Evolutionary conservation across 1,284 basidiomycete genomes (phyloP).

Genomic region (Trichosporon faecale): DNA sequence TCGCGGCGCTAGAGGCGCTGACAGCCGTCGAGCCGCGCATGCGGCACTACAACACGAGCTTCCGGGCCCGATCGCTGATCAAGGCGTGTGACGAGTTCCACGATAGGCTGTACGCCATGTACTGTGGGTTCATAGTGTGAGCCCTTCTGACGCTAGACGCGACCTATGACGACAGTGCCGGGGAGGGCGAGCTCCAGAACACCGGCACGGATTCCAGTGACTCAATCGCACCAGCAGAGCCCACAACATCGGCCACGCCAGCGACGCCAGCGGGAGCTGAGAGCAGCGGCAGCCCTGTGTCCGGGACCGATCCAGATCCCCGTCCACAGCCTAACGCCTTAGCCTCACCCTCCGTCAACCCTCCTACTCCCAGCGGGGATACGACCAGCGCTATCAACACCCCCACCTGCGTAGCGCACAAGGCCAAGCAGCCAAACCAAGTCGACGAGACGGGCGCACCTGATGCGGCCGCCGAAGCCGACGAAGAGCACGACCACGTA

Average conservation of each 20-base stretch:
- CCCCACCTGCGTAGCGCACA: not conserved
- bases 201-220: not conserved
- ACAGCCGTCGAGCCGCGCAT: not conserved
- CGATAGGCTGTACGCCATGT: not conserved
- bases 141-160: not conserved
- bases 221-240: not conserved
- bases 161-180: not conserved
- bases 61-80: constrained; percentile 2
- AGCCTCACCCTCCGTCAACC: not conserved
- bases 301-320: not conserved
- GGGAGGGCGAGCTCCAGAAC: not conserved
- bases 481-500: not conserved
- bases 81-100: constrained; percentile 1
- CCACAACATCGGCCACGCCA: not conserved
- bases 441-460: not conserved
- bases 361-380: not conserved
- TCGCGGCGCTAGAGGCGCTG: not conserved
- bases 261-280: not conserved
- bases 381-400: not conserved
- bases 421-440: not conserved
- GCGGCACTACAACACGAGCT: not conserved
- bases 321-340: not conserved
- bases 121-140: not conserved
- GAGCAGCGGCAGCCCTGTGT: not conserved
- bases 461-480: not conserved